These are phyloP conservation scores for Eutypa lata DNA, from an alignment of 2,329 filamentous ascomycete species.

Conservation along the genomic window DNA sequence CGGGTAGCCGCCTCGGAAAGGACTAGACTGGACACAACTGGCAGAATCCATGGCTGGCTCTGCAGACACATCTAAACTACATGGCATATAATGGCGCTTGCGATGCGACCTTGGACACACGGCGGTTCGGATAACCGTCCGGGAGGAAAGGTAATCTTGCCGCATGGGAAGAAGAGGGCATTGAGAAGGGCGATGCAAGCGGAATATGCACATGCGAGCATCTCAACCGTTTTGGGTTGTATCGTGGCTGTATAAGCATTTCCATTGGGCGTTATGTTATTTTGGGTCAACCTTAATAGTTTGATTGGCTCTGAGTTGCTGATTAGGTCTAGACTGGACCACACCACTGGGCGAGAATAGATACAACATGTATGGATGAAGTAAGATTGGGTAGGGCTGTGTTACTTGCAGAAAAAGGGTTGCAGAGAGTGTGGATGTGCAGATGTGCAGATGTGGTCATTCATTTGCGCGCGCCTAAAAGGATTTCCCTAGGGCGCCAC, in stretches of 20 bases:
- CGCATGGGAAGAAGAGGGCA: too few relatives aligned
- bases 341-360: neutral
- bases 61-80: neutral
- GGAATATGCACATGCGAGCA: neutral
- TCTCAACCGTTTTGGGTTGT: neutral
- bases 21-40: neutral
- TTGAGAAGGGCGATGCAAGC: neutral
- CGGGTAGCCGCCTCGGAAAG: neutral
- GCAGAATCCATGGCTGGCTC: neutral
- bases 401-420: constrained; percentile 2
- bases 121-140: neutral
- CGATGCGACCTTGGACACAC: neutral
- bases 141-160: neutral
- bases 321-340: neutral
- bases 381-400: neutral
- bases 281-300: neutral
- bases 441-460: too few relatives aligned
- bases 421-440: constrained; percentile 2
- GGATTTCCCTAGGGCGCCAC: neutral
- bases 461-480: constrained; percentile 21
- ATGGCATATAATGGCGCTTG: neutral
- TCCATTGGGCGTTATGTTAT: neutral
- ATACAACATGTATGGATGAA: constrained; percentile 3
- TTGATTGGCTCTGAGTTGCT: neutral
- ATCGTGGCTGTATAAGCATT: neutral